Conservation (phyloP, 331 rosid species). For the Saraca asoca region DNA sequence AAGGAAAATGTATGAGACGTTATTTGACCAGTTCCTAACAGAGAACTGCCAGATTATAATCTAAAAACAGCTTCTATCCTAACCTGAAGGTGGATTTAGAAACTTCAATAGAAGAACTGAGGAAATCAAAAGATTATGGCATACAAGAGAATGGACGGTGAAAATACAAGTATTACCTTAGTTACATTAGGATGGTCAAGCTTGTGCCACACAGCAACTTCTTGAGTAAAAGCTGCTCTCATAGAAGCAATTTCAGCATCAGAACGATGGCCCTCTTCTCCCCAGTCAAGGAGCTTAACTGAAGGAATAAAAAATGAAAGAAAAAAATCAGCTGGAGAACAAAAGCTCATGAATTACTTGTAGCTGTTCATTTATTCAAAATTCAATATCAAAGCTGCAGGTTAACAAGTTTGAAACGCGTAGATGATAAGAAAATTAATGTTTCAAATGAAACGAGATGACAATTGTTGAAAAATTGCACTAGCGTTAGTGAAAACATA, state of each 20-base stretch:
- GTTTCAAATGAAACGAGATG: no score
- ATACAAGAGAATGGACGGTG: no score
- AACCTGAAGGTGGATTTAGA: not conserved
- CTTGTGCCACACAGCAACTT: conserved; percentile 98
- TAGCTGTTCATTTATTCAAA: conserved; percentile 30
- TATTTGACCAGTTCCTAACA: no score
- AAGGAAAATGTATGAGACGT: no score
- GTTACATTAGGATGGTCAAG: conserved; percentile 99
- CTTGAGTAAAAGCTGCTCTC: conserved; percentile 96
- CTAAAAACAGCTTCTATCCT: not conserved
- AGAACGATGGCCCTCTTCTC: conserved; percentile 96
- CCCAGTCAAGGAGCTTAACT: conserved; percentile 99
- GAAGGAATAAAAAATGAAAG: conserved; percentile 44
- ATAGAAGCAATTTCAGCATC: conserved; percentile 96
- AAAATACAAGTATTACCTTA: conserved; percentile 50
- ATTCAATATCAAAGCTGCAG: conserved; percentile 13
- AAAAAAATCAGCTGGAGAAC: conserved; percentile 27
- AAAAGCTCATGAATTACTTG: conserved; percentile 9
- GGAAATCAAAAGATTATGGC: no score
- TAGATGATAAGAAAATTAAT: no score
- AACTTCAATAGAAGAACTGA: no score
- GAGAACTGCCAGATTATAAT: not conserved
- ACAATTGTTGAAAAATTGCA: no score
- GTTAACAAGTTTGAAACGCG: conserved; percentile 17
- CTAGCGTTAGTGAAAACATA: no score